phyloP scores from a whole-genome alignment of 2,329 filamentous ascomycete species.

The Thielaviopsis populi region DNA sequence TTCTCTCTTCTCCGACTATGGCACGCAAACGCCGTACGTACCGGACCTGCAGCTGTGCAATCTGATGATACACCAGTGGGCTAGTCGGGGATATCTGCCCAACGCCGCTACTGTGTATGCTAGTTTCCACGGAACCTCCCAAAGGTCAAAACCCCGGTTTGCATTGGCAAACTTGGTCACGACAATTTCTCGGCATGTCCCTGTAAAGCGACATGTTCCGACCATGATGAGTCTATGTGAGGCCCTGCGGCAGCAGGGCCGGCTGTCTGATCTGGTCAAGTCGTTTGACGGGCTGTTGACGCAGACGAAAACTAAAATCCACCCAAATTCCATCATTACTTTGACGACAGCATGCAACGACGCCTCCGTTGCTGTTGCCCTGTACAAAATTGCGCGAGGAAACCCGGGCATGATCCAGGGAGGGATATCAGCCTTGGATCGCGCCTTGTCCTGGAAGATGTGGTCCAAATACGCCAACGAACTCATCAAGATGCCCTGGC shows the following conservation, averaged over 20 bases:
- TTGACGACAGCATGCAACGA: conserved; percentile 19
- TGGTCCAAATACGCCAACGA: conserved; percentile 24
- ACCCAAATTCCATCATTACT: conserved; percentile 5
- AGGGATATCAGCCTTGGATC: conserved; percentile 13
- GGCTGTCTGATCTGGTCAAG: conserved; percentile 16
- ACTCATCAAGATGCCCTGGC: conserved; percentile 21
- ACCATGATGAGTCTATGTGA: conserved; percentile 17
- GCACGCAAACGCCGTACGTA: neutral
- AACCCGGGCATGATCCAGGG: conserved; percentile 8
- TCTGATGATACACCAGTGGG: conserved; percentile 19
- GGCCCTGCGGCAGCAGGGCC: conserved; percentile 16
- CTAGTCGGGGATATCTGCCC: conserved; percentile 17
- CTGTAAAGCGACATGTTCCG: conserved; percentile 8
- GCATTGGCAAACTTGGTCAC: conserved; percentile 12
- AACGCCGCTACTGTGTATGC: neutral
- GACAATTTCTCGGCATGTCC: conserved; percentile 10
- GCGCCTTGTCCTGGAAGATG: conserved; percentile 23
- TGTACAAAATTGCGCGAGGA: conserved; percentile 18
- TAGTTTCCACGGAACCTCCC: neutral
- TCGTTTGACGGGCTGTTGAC: conserved; percentile 16
- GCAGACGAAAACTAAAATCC: neutral
- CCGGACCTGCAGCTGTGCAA: conserved; percentile 17
- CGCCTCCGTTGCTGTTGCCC: conserved; percentile 20
- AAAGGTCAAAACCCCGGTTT: neutral
- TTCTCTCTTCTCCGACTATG: conserved; percentile 10